A percentile compares a stretch with the other conserved stretches of the same genome.
Conservation (phyloP, 768 basidiomycete genomes). For the Tylopilus sp. region DNA sequence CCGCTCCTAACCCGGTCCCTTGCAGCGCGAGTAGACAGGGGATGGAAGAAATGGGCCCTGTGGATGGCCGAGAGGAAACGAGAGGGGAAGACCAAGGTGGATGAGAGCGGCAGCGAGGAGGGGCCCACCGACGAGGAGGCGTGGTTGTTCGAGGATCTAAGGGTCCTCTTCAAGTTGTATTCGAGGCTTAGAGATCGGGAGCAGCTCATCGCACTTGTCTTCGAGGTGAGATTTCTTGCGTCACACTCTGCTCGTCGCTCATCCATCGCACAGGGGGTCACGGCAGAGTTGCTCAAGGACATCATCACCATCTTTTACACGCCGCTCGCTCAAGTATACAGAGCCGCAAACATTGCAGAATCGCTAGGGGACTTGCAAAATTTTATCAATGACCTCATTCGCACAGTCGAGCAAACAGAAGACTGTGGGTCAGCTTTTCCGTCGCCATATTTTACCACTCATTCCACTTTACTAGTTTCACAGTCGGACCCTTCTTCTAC, state of each 20-base stretch:
- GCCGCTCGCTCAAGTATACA: slow-evolving; percentile 94
- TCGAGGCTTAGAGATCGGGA: slow-evolving; percentile 83
- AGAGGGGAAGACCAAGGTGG: slow-evolving; percentile 32
- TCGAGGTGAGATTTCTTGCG: slow-evolving; percentile 63
- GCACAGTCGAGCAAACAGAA: slow-evolving; percentile 89
- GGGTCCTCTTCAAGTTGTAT: slow-evolving; percentile 74
- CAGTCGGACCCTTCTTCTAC: slow-evolving; percentile 81
- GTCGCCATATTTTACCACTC: neutral
- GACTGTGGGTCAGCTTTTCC: slow-evolving; percentile 55
- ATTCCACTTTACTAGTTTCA: slow-evolving; percentile 47
- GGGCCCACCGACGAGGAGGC: slow-evolving; percentile 93
- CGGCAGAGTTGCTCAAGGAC: slow-evolving; percentile 93
- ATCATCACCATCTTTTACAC: slow-evolving; percentile 99
- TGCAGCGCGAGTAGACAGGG: slow-evolving; percentile 74
- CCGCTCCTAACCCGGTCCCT: slow-evolving; percentile 75
- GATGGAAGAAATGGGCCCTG: slow-evolving; percentile 72
- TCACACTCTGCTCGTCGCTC: neutral
- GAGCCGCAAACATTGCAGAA: slow-evolving; percentile 95
- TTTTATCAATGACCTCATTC: slow-evolving; percentile 93
- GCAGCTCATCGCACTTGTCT: slow-evolving; percentile 87
- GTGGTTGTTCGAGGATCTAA: slow-evolving; percentile 93
- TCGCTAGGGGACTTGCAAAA: slow-evolving; percentile 88
- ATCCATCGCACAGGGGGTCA: slow-evolving; percentile 64
- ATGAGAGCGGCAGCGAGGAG: slow-evolving; percentile 81
- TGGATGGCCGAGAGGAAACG: slow-evolving; percentile 62